Conservation (phyloP, 78 protist genomes). For the Dictyostelium citrinum region DNA sequence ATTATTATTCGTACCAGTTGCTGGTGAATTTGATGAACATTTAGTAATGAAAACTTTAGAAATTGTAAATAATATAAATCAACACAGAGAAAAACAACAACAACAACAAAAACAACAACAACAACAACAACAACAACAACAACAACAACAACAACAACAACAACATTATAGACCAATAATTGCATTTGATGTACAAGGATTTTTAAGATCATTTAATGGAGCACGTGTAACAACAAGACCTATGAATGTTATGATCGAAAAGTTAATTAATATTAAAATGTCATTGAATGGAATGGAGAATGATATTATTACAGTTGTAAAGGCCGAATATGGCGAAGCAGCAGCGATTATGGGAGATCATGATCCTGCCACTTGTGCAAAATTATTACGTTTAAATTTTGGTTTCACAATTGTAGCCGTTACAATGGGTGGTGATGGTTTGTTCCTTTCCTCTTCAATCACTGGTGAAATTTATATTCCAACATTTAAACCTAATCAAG, state of each 20-base stretch:
- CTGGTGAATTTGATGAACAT: slow-evolving; percentile 35
- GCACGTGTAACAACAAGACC: slow-evolving; percentile 38
- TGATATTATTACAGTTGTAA: slow-evolving; percentile 19
- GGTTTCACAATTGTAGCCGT: slow-evolving; percentile 21
- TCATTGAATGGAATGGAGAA: neutral
- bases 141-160: neutral
- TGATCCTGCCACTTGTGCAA: slow-evolving; percentile 54
- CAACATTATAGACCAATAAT: slow-evolving; percentile 8
- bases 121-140: neutral
- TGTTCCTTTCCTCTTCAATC: slow-evolving; percentile 31
- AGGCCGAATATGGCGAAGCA: slow-evolving; percentile 72
- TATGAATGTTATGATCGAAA: slow-evolving; percentile 17
- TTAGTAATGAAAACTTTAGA: neutral
- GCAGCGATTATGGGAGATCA: slow-evolving; percentile 52
- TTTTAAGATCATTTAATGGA: slow-evolving; percentile 40
- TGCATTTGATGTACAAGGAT: slow-evolving; percentile 67
- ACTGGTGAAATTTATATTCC: slow-evolving; percentile 67
- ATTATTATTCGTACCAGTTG: slow-evolving; percentile 25
- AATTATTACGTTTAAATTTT: neutral
- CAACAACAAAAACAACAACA: too few species aligned
- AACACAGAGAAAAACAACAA: too few species aligned
- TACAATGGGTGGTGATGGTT: slow-evolving; percentile 76
- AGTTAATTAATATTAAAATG: neutral
- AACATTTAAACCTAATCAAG: slow-evolving; percentile 51
- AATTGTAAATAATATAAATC: neutral